Evolutionary conservation across 2,329 filamentous ascomycete genomes (phyloP).

Genomic region (Colletotrichum zoysiae): DNA sequence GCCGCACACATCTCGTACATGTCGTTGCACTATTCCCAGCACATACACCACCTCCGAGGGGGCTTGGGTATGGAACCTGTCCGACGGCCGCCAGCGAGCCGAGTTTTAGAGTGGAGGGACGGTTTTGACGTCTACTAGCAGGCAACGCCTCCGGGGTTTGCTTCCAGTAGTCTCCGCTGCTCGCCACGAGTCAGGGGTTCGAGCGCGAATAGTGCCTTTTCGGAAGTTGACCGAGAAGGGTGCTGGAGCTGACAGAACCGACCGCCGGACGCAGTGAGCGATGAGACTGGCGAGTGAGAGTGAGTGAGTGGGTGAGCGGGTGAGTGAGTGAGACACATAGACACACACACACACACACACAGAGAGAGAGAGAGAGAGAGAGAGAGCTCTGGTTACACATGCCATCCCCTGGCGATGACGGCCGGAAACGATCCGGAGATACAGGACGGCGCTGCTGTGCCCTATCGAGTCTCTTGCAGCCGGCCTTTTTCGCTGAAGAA

Average conservation of each 20-base stretch:
- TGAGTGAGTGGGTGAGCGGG: background rate
- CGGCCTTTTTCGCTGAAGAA: background rate
- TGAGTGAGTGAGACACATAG: background rate
- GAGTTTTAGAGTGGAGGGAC: slow-evolving; percentile 5
- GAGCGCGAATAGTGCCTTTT: background rate
- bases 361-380: no score
- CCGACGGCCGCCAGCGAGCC: slow-evolving; percentile 29
- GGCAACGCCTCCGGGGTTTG: background rate
- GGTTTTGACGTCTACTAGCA: background rate
- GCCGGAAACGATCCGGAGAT: slow-evolving; percentile 22
- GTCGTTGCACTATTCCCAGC: slow-evolving; percentile 23
- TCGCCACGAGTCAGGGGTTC: slow-evolving; percentile 37
- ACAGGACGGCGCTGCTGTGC: background rate
- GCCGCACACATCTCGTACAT: background rate
- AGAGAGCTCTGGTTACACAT: background rate
- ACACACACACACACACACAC: no score
- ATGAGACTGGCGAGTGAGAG: slow-evolving; percentile 15
- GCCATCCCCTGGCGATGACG: background rate
- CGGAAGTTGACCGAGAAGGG: slow-evolving; percentile 41
- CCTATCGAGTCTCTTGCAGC: background rate
- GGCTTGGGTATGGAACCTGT: slow-evolving; percentile 14
- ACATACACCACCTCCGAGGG: background rate
- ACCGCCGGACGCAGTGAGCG: background rate
- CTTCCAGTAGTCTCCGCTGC: background rate
- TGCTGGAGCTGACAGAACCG: background rate